A percentile compares a stretch with the other conserved stretches of the same genome.
phyloP scores from a whole-genome alignment of 2,329 filamentous ascomycete species.

The Claviceps sp. region DNA sequence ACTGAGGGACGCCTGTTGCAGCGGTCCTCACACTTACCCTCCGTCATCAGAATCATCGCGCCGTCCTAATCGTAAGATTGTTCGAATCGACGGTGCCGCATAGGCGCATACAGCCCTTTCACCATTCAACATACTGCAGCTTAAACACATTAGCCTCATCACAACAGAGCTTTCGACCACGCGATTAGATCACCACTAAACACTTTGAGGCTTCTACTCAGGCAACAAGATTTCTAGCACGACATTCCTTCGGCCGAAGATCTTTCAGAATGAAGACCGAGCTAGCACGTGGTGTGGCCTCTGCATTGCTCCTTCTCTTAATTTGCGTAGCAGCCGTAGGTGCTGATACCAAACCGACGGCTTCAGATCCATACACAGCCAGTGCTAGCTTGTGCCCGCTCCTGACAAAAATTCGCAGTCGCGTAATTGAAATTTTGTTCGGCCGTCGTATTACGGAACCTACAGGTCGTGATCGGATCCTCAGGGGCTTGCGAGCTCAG shows the following conservation, averaged over 20 bases:
- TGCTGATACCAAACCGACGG: neutral
- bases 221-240: neutral
- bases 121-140: too few species aligned
- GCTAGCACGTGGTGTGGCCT: neutral
- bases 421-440: constrained; percentile 35
- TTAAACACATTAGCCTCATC: too few species aligned
- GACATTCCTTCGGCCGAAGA: neutral
- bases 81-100: too few species aligned
- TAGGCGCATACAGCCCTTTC: too few species aligned
- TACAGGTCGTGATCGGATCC: constrained; percentile 11
- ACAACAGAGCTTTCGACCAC: too few species aligned
- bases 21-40: too few species aligned
- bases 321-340: neutral
- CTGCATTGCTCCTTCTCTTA: neutral
- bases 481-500: constrained; percentile 24
- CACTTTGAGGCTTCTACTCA: too few species aligned
- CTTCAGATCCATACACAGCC: constrained; percentile 3
- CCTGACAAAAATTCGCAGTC: constrained; percentile 37
- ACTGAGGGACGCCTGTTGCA: too few species aligned
- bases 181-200: too few species aligned
- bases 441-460: constrained; percentile 26
- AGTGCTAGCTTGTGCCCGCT: constrained; percentile 28
- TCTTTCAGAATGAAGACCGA: constrained; percentile 1
- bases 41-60: too few species aligned
- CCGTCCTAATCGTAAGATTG: too few species aligned